Base-by-base conservation (phyloP, 2,329 filamentous ascomycete genomes). In the Xenoacremonium recifei region DNA sequence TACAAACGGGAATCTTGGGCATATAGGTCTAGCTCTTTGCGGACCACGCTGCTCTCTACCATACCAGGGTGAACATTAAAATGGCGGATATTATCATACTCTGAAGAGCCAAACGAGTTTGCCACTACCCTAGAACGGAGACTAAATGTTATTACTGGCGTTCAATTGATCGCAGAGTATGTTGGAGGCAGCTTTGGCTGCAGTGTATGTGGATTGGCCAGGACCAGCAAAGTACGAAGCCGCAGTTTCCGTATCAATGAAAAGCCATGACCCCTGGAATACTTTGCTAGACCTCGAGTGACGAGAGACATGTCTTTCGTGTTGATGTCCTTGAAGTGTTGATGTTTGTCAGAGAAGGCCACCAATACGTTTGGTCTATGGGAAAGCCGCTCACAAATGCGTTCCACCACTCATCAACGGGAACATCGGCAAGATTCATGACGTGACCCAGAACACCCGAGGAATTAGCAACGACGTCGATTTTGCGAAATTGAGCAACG, bases 61-160 rank as follows among this genome's bases (percentile, higher is more conserved):
- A 34, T 34, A 19, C 32, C 32, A 10, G 32, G 32, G n/a, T 34
- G 32, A n/a, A 34, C 32, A 18, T 34, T 34, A n/a, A 34, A 34
- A 19, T 19, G 16, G 6, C 32, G 32, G 11, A 34, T 19, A n/a
- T 34, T 34, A n/a, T 15, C 7, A 34, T 34, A 34, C 16, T 34
- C 32, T 34, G 20, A 9, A 13, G n/a, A n/a, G n/a, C n/a, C n/a
- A n/a, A n/a, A n/a, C n/a, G n/a, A n/a, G n/a, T n/a, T n/a, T n/a
- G n/a, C n/a, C n/a, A 27, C 23, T 9, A 13, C 23, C 23, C 23
- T 9, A 9, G 23, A 13, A 27, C 23, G 23, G 23, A 9, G 23
- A 9, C 23, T 9, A 27, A 31, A 15, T 31, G 6, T 31, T 5
- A 15, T 20, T 34, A 34, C 32, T 18, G 5, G 16, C 32, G 5